Evolutionary conservation across 495 filamentous ascomycete genomes (phyloP).

Genomic region (Neurospora sp.): DNA sequence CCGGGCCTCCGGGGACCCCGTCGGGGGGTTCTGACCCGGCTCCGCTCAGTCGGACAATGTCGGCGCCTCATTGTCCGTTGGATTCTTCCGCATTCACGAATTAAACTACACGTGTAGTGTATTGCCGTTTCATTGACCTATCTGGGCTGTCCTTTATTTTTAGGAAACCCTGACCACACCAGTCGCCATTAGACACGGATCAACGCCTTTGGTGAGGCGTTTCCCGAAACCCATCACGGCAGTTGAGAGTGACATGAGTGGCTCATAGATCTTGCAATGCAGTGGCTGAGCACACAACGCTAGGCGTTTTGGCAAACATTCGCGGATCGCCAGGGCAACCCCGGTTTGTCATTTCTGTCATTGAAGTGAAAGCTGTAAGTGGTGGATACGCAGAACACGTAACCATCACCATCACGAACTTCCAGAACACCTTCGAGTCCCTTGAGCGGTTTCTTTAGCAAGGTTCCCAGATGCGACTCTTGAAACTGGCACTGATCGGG

Average conservation of each 20-base stretch:
- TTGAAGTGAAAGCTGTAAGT: not conserved
- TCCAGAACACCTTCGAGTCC: not conserved
- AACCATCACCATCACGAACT: not conserved
- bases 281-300: not conserved
- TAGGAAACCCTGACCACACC: not conserved
- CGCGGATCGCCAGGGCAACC: not conserved
- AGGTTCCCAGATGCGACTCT: not conserved
- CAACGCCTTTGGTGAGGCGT: not conserved
- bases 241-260: not conserved
- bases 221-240: not conserved
- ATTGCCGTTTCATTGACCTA: not conserved
- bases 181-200: not conserved
- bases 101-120: no score
- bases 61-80: not conserved
- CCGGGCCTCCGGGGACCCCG: not conserved
- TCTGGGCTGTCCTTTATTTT: not conserved
- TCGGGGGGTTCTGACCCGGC: not conserved
- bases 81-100: not conserved
- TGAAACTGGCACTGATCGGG: not conserved
- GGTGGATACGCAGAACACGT: not conserved
- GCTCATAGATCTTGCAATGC: not conserved
- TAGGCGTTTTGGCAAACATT: not conserved
- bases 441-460: not conserved
- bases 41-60: not conserved
- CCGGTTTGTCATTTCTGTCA: not conserved